These are phyloP conservation scores for Lipomyces orientalis DNA, from an alignment of 805 yeast genomes.

Conservation along the genomic window DNA sequence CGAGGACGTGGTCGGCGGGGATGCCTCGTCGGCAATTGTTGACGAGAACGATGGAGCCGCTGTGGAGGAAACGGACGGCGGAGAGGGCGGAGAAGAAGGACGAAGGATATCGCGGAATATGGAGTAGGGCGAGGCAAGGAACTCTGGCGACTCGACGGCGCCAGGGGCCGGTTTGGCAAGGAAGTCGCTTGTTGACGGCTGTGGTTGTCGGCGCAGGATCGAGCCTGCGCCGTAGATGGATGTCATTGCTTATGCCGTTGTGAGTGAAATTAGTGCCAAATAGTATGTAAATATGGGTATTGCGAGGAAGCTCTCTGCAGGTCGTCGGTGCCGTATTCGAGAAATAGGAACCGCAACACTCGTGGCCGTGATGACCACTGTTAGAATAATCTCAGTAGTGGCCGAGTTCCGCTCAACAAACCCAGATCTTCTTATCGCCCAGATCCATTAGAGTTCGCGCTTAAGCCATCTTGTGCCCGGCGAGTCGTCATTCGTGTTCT, in stretches of 20 bases:
- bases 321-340: too few relatives aligned
- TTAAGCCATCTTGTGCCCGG: too few relatives aligned
- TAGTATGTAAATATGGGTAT: not conserved
- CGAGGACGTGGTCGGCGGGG: not conserved
- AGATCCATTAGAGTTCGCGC: too few relatives aligned
- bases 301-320: too few relatives aligned
- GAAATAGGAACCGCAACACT: too few relatives aligned
- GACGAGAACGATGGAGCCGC: not conserved
- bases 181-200: not conserved
- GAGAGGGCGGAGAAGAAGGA: not conserved
- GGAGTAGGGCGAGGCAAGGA: slow-evolving; percentile 32
- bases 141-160: slow-evolving; percentile 18
- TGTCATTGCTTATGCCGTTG: not conserved
- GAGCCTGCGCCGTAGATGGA: slow-evolving; percentile 2
- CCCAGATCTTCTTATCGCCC: too few relatives aligned
- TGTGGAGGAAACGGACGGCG: slow-evolving; percentile 7
- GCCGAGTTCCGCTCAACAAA: too few relatives aligned
- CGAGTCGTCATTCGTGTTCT: too few relatives aligned
- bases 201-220: not conserved
- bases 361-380: too few relatives aligned
- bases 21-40: slow-evolving; percentile 1
- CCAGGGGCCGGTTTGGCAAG: not conserved
- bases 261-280: not conserved
- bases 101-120: slow-evolving; percentile 28
- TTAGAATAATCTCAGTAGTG: too few relatives aligned